phyloP scores from a whole-genome alignment of 345 rosid genomes.

The Toxicodendron radicans region DNA sequence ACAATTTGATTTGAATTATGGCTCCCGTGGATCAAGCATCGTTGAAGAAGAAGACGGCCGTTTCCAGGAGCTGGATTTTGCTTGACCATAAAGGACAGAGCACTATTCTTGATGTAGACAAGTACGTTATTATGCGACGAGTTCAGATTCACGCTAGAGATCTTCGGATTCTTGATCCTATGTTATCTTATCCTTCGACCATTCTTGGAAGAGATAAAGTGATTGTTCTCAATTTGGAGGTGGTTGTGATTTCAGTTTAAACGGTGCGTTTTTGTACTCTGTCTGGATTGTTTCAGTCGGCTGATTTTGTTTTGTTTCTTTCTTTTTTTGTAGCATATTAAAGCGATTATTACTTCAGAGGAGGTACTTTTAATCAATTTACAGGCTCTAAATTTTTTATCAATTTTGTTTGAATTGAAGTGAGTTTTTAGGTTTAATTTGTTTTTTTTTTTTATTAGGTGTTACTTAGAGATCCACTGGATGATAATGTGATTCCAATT shows the following conservation, averaged over 20 bases:
- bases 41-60: slow-evolving; percentile 42
- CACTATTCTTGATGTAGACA: slow-evolving; percentile 46
- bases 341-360: slow-evolving; percentile 57
- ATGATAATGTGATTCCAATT: slow-evolving; percentile 47
- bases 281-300: not conserved
- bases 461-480: slow-evolving; percentile 54
- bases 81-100: slow-evolving; percentile 35
- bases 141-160: slow-evolving; percentile 61
- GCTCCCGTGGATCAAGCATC: slow-evolving; percentile 25
- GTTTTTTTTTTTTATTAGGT: slow-evolving; percentile 29
- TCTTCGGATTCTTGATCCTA: slow-evolving; percentile 58
- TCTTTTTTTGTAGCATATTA: slow-evolving; percentile 40
- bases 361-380: slow-evolving; percentile 32
- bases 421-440: not conserved
- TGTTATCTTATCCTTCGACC: slow-evolving; percentile 49
- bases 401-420: not conserved
- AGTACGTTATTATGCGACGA: slow-evolving; percentile 53
- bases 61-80: slow-evolving; percentile 45
- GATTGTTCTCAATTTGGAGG: slow-evolving; percentile 61
- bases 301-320: slow-evolving; percentile 19
- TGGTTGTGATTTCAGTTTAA: not conserved
- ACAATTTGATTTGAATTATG: not conserved
- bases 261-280: not conserved
- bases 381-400: not conserved
- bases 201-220: slow-evolving; percentile 51